Conservation (phyloP, 2,329 filamentous ascomycete genomes). For the Mycosphaerelloides madeirae region DNA sequence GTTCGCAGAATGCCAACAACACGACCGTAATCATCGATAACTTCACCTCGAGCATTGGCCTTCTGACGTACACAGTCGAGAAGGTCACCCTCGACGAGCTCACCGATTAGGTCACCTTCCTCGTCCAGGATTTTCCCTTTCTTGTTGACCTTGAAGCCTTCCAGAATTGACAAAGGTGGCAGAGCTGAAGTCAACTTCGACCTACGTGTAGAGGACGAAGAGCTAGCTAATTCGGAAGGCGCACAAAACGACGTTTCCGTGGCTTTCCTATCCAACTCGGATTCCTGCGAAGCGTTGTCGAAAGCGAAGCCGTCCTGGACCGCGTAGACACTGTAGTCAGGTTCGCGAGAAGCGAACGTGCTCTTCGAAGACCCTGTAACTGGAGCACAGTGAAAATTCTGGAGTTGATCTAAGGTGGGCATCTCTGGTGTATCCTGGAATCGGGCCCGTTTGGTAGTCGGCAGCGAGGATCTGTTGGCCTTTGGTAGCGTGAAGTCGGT, state of each 20-base stretch:
- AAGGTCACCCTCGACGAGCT: conserved; percentile 44
- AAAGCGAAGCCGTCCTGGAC: background rate
- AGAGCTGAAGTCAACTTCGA: conserved; percentile 4
- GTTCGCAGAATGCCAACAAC: conserved; percentile 37
- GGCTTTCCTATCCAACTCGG: background rate
- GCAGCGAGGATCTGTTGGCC: conserved; percentile 9
- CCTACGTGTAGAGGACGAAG: background rate
- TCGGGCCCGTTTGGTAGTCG: conserved; percentile 13
- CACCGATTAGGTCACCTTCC: conserved; percentile 46
- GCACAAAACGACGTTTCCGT: background rate
- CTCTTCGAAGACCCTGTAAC: background rate
- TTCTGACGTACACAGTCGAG: conserved; percentile 43
- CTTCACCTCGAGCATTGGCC: conserved; percentile 44
- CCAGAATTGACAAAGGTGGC: conserved; percentile 41
- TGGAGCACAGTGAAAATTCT: conserved; percentile 3
- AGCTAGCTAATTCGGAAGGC: background rate
- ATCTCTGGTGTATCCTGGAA: conserved; percentile 14
- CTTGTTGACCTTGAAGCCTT: conserved; percentile 53
- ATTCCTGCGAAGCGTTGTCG: background rate
- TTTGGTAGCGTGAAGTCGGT: conserved; percentile 8
- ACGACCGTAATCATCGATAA: conserved; percentile 45
- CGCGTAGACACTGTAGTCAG: too few relatives aligned
- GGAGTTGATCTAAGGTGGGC: conserved; percentile 12
- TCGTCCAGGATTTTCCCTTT: conserved; percentile 47
- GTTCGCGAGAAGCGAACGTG: background rate